phyloP scores from a whole-genome alignment of 805 yeast species.

The Schwanniomyces pseudopolymorphus region DNA sequence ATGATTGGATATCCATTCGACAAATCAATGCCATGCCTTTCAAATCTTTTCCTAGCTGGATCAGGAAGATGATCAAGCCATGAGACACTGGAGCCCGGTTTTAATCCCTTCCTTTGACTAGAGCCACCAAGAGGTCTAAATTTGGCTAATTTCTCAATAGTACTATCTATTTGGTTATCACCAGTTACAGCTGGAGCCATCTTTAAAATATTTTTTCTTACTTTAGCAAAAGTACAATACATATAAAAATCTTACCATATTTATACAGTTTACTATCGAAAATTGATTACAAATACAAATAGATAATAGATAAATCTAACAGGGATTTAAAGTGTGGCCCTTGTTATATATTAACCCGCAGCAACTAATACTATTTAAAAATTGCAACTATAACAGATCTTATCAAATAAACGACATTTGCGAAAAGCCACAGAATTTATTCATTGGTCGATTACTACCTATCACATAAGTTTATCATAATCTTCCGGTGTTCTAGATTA shows the following conservation, averaged over 20 bases:
- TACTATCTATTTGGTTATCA: conserved; percentile 12
- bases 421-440: not conserved
- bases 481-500: no score
- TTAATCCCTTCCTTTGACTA: not conserved
- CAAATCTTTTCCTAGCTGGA: conserved; percentile 21
- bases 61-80: conserved; percentile 20
- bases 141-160: conserved; percentile 14
- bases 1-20: conserved; percentile 24
- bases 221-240: not conserved
- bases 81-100: conserved; percentile 4
- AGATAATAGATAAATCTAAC: not conserved
- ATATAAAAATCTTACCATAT: no score
- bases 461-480: no score
- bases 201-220: not conserved
- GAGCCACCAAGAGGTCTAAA: conserved; percentile 12
- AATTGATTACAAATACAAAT: not conserved
- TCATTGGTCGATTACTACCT: not conserved
- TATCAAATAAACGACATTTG: not conserved
- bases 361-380: not conserved
- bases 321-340: not conserved
- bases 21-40: conserved; percentile 22
- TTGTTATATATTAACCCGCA: not conserved
- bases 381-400: not conserved
- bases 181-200: not conserved
- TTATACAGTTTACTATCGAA: not conserved